phyloP scores from a whole-genome alignment of 257 asterid genomes.

The Knoxia roxburghii region DNA sequence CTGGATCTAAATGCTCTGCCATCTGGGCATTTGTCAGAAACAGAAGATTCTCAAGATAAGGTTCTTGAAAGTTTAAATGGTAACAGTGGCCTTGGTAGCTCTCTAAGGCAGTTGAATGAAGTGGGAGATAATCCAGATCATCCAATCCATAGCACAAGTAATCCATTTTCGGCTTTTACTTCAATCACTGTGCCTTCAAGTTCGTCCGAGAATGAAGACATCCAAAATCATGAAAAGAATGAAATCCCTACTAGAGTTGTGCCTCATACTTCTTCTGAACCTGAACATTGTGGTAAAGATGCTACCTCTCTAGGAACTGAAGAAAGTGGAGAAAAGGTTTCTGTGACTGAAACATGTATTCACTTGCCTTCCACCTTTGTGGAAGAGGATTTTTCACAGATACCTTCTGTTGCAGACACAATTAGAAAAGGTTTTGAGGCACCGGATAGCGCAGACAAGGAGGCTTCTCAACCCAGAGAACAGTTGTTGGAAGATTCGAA shows the following conservation, averaged over 20 bases:
- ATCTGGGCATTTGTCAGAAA: conserved; percentile 20
- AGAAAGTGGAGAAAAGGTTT: conserved; percentile 19
- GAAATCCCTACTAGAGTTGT: conserved; percentile 8
- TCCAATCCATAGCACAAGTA: not conserved
- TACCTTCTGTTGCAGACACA: conserved; percentile 1
- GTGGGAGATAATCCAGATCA: not conserved
- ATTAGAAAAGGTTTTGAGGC: conserved; percentile 34
- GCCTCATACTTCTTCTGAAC: conserved; percentile 9
- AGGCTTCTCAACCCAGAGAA: conserved; percentile 55
- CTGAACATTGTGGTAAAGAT: conserved; percentile 13
- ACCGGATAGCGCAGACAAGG: conserved; percentile 55
- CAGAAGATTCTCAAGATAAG: conserved; percentile 18
- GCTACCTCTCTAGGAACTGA: conserved; percentile 8
- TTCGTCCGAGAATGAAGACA: conserved; percentile 11
- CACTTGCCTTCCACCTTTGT: conserved; percentile 22
- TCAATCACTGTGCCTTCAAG: not conserved
- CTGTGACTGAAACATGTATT: conserved; percentile 20
- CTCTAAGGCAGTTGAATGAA: not conserved
- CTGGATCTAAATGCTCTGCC: conserved; percentile 53
- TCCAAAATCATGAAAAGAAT: conserved; percentile 9
- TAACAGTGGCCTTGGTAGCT: conserved; percentile 9
- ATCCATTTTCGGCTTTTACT: conserved; percentile 14
- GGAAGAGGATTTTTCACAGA: conserved; percentile 22
- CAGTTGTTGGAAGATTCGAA: conserved; percentile 23
- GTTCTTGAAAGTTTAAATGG: conserved; percentile 16